Conservation (phyloP, 306 rosid genomes). For the Styphnolobium japonicum region DNA sequence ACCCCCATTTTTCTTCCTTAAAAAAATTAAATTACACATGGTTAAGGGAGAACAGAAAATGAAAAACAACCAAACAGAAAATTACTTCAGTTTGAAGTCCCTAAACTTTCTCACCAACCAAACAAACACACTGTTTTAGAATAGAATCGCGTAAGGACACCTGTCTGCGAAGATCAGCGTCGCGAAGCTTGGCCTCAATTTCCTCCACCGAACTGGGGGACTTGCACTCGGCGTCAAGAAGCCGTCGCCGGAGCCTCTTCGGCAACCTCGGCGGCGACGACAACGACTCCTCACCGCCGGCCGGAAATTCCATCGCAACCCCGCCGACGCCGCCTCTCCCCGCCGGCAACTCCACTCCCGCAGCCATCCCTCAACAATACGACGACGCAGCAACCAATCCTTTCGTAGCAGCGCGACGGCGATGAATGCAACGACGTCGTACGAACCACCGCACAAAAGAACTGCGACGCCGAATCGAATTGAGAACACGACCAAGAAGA, state of each 20-base stretch:
- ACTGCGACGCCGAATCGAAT: neutral
- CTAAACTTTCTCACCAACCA: constrained; percentile 42
- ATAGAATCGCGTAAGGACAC: constrained; percentile 34
- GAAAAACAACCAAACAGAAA: neutral
- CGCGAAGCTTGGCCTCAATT: constrained; percentile 82
- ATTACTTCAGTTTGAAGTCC: constrained; percentile 17
- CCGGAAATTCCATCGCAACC: constrained; percentile 51
- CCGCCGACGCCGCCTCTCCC: constrained; percentile 29
- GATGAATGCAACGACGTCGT: constrained; percentile 25
- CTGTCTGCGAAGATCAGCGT: constrained; percentile 94
- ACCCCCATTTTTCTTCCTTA: neutral
- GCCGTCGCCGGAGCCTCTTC: constrained; percentile 68
- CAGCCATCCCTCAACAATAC: constrained; percentile 36
- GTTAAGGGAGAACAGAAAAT: neutral
- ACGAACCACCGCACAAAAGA: neutral
- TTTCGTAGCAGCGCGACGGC: constrained; percentile 26
- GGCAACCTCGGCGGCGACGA: constrained; percentile 70
- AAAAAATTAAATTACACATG: constrained; percentile 14
- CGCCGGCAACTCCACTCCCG: constrained; percentile 52
- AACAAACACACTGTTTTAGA: constrained; percentile 9
- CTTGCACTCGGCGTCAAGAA: constrained; percentile 58
- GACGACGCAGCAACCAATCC: neutral
- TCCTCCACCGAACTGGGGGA: constrained; percentile 74
- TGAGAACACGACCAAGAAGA: neutral
- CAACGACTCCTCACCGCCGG: constrained; percentile 39